Percentiles rank a stretch among this genome's conserved stretches.
These are phyloP conservation scores for Emericellopsis terricola DNA, from an alignment of 495 filamentous ascomycete species.

Conservation along the genomic window DNA sequence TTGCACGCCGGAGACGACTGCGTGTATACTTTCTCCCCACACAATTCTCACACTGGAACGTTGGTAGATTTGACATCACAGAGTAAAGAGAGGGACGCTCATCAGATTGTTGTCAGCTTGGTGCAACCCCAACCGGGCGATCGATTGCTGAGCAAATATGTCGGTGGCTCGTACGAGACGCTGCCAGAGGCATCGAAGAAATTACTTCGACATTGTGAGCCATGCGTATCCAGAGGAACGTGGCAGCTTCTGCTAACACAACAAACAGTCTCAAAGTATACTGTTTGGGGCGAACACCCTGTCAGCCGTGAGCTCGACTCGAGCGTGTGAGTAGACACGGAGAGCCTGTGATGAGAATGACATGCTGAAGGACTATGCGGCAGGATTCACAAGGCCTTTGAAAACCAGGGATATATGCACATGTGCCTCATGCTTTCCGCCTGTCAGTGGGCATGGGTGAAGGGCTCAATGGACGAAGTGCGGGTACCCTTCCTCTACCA, in stretches of 20 bases:
- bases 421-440: constrained; percentile 13
- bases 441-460: constrained; percentile 16
- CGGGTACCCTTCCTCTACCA: constrained; percentile 15
- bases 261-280: not conserved
- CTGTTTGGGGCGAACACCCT: not conserved
- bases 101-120: too few species aligned
- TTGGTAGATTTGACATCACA: too few species aligned
- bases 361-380: too few species aligned
- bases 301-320: not conserved
- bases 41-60: too few species aligned
- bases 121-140: too few species aligned
- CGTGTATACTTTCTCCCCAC: too few species aligned
- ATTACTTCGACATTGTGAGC: not conserved
- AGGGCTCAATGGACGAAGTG: constrained; percentile 14
- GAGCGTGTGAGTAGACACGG: not conserved
- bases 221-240: not conserved
- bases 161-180: not conserved
- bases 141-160: not conserved
- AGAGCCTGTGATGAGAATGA: too few species aligned
- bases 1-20: too few species aligned
- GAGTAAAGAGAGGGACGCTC: too few species aligned
- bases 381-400: constrained; percentile 15
- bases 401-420: constrained; percentile 16
- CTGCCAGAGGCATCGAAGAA: not conserved
- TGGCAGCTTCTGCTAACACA: not conserved